These are phyloP conservation scores for Artemisia tridentata DNA, from an alignment of 129 eudicot genomes.

Conservation along the genomic window DNA sequence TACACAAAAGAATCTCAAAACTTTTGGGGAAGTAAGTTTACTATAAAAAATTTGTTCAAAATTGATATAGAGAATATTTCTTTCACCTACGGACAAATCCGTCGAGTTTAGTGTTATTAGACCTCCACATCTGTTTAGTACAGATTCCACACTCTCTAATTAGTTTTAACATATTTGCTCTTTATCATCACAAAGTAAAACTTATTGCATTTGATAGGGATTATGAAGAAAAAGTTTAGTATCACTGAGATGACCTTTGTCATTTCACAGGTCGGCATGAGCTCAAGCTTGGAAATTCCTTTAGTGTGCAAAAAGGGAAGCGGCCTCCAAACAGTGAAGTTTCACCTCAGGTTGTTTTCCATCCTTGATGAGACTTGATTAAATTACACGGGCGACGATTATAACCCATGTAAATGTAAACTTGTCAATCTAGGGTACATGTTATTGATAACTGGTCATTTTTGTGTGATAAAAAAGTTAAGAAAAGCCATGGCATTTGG, in stretches of 20 bases:
- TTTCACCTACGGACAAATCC: background rate
- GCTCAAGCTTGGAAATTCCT: constrained; percentile 78
- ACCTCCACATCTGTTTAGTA: background rate
- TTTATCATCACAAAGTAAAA: background rate
- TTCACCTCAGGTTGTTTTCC: constrained; percentile 66
- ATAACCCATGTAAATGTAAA: no score
- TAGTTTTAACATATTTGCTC: background rate
- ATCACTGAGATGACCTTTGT: constrained; percentile 25
- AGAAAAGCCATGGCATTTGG: no score
- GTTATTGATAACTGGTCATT: no score
- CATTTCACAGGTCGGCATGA: constrained; percentile 71
- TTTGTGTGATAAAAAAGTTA: no score
- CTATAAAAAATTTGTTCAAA: background rate
- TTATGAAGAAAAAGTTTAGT: background rate
- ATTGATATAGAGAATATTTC: background rate
- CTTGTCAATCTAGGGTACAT: no score
- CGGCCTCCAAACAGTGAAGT: constrained; percentile 69
- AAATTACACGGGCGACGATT: no score
- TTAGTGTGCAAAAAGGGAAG: constrained; percentile 41
- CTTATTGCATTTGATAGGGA: constrained; percentile 14
- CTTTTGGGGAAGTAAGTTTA: constrained; percentile 92
- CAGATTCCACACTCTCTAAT: no score
- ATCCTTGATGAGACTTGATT: no score
- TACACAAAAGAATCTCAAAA: constrained; percentile 62
- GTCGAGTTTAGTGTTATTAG: background rate